Conservation (phyloP, 23 red algal species). For the Gracilaria caudata region DNA sequence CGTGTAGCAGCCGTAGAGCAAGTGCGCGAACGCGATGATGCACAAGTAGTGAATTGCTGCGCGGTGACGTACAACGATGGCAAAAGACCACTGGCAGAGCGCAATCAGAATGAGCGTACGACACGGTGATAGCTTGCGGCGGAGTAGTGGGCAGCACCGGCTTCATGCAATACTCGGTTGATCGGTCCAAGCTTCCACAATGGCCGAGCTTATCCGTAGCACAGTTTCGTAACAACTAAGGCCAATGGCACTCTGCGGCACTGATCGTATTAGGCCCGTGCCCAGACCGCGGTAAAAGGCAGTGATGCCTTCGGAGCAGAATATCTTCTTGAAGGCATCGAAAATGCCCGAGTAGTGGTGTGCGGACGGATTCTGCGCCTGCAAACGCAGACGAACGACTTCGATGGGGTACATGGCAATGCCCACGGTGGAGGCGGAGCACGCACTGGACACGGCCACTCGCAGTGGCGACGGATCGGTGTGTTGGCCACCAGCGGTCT, state of each 20-base stretch:
- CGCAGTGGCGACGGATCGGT: not conserved
- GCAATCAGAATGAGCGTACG: no score
- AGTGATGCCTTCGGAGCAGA: constrained; percentile 23
- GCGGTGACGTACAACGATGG: no score
- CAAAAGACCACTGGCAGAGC: no score
- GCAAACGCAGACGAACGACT: constrained; percentile 41
- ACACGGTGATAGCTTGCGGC: no score
- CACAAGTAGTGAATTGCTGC: no score
- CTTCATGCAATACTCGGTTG: not conserved
- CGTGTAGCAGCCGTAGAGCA: no score
- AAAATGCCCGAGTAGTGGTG: constrained; percentile 34
- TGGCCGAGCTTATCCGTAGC: constrained; percentile 22
- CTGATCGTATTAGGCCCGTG: constrained; percentile 36
- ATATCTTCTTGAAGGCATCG: constrained; percentile 54
- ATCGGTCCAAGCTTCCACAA: constrained; percentile 10
- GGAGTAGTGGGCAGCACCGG: no score
- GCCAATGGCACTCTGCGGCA: constrained; percentile 60
- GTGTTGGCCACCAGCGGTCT: constrained; percentile 9
- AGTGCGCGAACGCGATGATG: no score
- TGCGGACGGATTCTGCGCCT: constrained; percentile 32
- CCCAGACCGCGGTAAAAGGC: constrained; percentile 52
- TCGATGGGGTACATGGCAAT: constrained; percentile 54
- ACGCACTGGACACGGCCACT: constrained; percentile 39
- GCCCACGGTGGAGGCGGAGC: constrained; percentile 25
- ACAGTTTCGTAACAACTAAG: constrained; percentile 60